These are phyloP conservation scores for Zasmidium citrigriseum DNA, from an alignment of 2,329 filamentous ascomycete genomes.

Conservation along the genomic window DNA sequence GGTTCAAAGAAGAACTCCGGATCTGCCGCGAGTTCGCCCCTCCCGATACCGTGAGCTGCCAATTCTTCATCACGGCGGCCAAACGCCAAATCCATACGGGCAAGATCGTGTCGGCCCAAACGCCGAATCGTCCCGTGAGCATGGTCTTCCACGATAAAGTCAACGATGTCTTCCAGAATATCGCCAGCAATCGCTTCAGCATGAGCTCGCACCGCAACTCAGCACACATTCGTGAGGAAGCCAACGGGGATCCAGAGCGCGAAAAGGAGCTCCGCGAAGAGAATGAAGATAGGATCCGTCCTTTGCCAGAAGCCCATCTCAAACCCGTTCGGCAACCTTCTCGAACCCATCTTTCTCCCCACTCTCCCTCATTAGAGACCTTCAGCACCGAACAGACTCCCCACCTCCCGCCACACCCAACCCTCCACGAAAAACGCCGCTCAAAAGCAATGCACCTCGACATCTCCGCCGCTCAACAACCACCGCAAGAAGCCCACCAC, in stretches of 20 bases:
- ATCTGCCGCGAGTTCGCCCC: constrained; percentile 90
- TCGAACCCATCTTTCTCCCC: constrained; percentile 21
- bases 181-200: constrained; percentile 69
- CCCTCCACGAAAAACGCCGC: constrained; percentile 43
- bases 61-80: constrained; percentile 88
- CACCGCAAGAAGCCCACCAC: constrained; percentile 11
- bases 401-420: constrained; percentile 34
- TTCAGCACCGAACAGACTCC: constrained; percentile 29
- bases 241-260: constrained; percentile 73
- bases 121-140: constrained; percentile 62
- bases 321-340: constrained; percentile 29
- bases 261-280: constrained; percentile 79
- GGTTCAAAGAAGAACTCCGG: constrained; percentile 92
- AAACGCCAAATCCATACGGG: constrained; percentile 57
- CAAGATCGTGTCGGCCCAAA: constrained; percentile 52
- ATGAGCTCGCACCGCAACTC: constrained; percentile 52
- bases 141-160: constrained; percentile 81
- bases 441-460: constrained; percentile 46
- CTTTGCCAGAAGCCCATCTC: constrained; percentile 64
- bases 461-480: constrained; percentile 43
- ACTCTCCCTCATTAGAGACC: constrained; percentile 59
- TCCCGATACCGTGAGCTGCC: constrained; percentile 84
- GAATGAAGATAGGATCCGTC: constrained; percentile 81
- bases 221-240: constrained; percentile 77
- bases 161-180: constrained; percentile 82